phyloP scores from a whole-genome alignment of 2,329 filamentous ascomycete species.

The Neodidymelliopsis sp. region DNA sequence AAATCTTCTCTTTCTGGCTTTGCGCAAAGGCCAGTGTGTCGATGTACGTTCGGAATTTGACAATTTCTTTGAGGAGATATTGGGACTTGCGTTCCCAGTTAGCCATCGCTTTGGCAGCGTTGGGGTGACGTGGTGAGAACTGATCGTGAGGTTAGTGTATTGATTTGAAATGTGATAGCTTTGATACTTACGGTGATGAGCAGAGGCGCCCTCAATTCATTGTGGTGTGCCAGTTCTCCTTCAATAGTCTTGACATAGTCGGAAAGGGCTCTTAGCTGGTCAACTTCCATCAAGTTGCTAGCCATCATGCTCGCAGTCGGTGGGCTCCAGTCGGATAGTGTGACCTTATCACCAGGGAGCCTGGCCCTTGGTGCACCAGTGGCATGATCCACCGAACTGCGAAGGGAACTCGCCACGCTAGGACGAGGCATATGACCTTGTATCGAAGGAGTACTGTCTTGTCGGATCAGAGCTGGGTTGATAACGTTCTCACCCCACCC shows the following conservation, averaged over 20 bases:
- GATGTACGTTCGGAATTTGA: slow-evolving; percentile 96
- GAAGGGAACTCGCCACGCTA: slow-evolving; percentile 68
- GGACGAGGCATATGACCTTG: slow-evolving; percentile 54
- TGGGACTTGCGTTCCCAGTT: slow-evolving; percentile 98
- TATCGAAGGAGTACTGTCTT: slow-evolving; percentile 45
- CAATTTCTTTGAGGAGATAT: slow-evolving; percentile 89
- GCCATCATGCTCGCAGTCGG: slow-evolving; percentile 91
- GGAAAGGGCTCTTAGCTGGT: slow-evolving; percentile 78
- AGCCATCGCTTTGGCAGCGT: slow-evolving; percentile 82
- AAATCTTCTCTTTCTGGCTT: slow-evolving; percentile 73
- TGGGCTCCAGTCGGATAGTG: slow-evolving; percentile 87
- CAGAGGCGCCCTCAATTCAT: slow-evolving; percentile 86
- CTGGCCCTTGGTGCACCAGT: slow-evolving; percentile 66
- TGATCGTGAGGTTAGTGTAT: slow-evolving; percentile 37
- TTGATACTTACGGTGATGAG: slow-evolving; percentile 70
- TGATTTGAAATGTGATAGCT: neutral
- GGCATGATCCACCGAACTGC: slow-evolving; percentile 65
- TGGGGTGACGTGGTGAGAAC: slow-evolving; percentile 85
- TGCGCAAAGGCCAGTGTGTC: slow-evolving; percentile 80
- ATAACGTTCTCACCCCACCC: slow-evolving; percentile 92
- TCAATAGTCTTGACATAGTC: slow-evolving; percentile 87
- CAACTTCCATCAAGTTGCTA: slow-evolving; percentile 76
- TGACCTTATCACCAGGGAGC: slow-evolving; percentile 83
- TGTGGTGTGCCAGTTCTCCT: slow-evolving; percentile 84
- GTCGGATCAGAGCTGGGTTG: slow-evolving; percentile 58